Base-by-base conservation (phyloP, 1,284 basidiomycete genomes). In the Rhodotorula sp. region DNA sequence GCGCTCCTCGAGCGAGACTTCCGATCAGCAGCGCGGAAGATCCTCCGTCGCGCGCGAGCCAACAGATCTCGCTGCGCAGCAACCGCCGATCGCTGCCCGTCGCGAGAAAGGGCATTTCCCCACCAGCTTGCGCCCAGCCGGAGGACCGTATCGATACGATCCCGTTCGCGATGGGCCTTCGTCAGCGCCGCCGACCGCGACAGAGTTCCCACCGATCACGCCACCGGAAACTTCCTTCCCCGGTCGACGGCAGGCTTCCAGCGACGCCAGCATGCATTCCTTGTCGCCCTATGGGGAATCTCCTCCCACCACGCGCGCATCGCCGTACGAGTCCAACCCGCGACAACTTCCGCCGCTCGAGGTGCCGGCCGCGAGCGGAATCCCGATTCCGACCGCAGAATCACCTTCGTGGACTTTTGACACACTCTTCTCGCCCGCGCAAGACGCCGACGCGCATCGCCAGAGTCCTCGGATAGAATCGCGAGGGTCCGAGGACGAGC, bases 401-500 rank as follows among this genome's bases (percentile, higher is more conserved):
- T 58, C 54, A 10, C 55, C 68, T 37, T 60, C 62, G n/a, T 42
- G 37, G 37, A 42, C 37, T 12, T 42, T 42, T 42, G 37, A 42
- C 37, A 14, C 37, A 12, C 44, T 33, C 30, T 53, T 22, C 65
- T 6, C 20, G 54, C 4, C 57, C 20, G 10, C 44, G 26, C 20
- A 10, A 15, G 48, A 49, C 24, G 20, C 20, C 61, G 42, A 37
- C 48, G 61, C 8, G 58, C 55, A 14, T 51, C 49, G n/a, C 37
- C 51, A 17, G n/a, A 58, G 37, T 55, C n/a, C 55, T 48, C 37
- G 26, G 57, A 42, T 24, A 33, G 49, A 17, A n/a, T 3, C n/a
- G 0, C 65, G 73, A 10, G 68, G 63, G 26, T 29, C 65, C 0
- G 74, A 75, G 48, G 74, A 75, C 37, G 71, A 73, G 33, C 64